Base-by-base conservation (phyloP, 78 protist genomes). In the Dictyostelium firmibasis region DNA sequence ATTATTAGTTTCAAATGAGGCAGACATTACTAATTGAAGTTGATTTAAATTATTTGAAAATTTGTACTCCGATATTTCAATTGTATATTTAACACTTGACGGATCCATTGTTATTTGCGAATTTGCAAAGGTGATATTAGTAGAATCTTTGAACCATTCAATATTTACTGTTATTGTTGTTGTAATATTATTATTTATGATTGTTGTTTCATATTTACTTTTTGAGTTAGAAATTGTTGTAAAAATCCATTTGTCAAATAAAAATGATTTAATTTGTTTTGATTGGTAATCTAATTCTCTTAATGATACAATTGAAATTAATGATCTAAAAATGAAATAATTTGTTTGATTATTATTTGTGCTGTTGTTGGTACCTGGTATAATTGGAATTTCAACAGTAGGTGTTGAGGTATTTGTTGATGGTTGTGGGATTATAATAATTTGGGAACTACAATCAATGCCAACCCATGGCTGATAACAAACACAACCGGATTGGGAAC, bases 11-110 rank as follows among this genome's bases (percentile, higher is more conserved):
- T 57, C 67, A 20, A 57, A 57, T 57, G 67, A 57, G 4, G 67
- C 67, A 4, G n/a, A 57, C 67, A 57, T 57, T 4, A 57, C 9
- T 57, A 57, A 57, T 57, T 57, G 67, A 14, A 57, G 27, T 20
- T 20, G 25, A 57, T 57, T 57, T 57, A 57, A 57, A 57, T 20
- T 57, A 57, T 57, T 57, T 20, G 67, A 5, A 57, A 57, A 57
- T 57, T 57, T 16, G 20, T 57, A 57, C 20, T 57, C 67, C 0
- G 67, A 57, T 20, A 87, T 16, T 29, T 47, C 81, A 29, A 87
- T 87, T 25, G 82, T 78, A 69, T 60, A 78, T 43, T 87, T 87
- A 1, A 78, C 31, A 18, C 81, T 62, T 4, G 76, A 78, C 62
- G 93, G 62, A 62, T 47, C 27, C 38, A 87, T 76, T 1, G 7